Base-by-base conservation (phyloP, 257 asterid species). In the Echites panduratus region DNA sequence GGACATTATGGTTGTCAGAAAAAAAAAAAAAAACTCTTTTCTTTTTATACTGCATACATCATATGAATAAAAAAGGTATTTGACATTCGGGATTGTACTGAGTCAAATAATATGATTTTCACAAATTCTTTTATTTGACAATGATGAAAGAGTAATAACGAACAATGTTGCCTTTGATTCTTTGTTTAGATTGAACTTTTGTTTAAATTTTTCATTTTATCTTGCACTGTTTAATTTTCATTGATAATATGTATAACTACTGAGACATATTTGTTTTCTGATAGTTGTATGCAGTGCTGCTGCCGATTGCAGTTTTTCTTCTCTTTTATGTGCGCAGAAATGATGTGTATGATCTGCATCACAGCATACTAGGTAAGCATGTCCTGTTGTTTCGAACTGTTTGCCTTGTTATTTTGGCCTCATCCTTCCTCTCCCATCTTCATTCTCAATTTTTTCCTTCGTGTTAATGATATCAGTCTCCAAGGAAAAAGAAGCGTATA, bases 331-430 rank as follows among this genome's bases (percentile, higher is more conserved):
- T 87, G 54, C 88, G 92, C 56, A 81, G 98, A 77, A 87, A 70
- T 62, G 91, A 89, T 44, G 89, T 89, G 70, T 88, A 92, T 75
- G 98, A 92, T 85, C 87, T 92, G 70, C 98, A 92, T 75, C 85
- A 88, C 71, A 83, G 93, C 81, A 76, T 84, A 69, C 84, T 92
- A 64, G 97, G 97, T 92, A 85, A 54, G 43, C 24, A 47, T 41
- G 10, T 43, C 27, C 70, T 40, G 57, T 29, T 57, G 14, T 11
- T 49, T 20, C 29, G 2, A 50, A 8, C 64, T 9, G 32, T 73
- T 70, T 19, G 13, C 40, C n/a, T 16, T 5, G 40, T 10, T 58
- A 4, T 14, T n/a, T 32, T 68, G 22, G 41, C 66, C 24, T 4
- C 13, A 19, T 1, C 22, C 26, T 13, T 41, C 41, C 66, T 11